Percentiles rank a stretch among this genome's conserved stretches.
Evolutionary conservation across 768 basidiomycete genomes (phyloP).

Genomic region (Asterophora parasitica): DNA sequence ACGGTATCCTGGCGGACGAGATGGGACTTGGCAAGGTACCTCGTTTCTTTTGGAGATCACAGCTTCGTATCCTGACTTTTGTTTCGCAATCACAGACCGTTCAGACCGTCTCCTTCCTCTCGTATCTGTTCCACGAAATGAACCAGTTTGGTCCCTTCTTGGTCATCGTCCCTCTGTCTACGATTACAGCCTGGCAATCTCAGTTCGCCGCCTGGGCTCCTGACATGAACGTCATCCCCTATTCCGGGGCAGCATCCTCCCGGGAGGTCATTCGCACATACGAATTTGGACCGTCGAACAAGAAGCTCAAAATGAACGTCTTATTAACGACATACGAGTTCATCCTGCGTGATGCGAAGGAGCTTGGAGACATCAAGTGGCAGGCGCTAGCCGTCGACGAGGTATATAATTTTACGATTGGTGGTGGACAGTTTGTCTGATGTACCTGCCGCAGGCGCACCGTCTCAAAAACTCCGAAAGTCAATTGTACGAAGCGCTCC

Average conservation of each 20-base stretch:
- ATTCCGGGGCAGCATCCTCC: slow-evolving; percentile 84
- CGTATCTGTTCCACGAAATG: slow-evolving; percentile 88
- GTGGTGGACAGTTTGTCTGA: slow-evolving; percentile 11
- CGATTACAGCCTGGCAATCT: slow-evolving; percentile 96
- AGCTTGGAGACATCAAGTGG: slow-evolving; percentile 94
- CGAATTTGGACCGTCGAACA: slow-evolving; percentile 87
- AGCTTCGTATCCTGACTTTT: slow-evolving; percentile 4
- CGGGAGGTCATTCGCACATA: slow-evolving; percentile 89
- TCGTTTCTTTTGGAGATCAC: neutral
- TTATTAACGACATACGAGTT: slow-evolving; percentile 96
- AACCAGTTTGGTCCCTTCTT: slow-evolving; percentile 96
- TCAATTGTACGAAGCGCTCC: slow-evolving; percentile 91
- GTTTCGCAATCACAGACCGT: slow-evolving; percentile 58
- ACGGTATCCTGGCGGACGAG: slow-evolving; percentile 97
- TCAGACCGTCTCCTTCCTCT: slow-evolving; percentile 92
- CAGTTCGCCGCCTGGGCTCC: slow-evolving; percentile 96
- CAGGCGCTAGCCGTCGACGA: slow-evolving; percentile 95
- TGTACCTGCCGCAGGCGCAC: slow-evolving; percentile 62
- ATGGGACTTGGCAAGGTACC: slow-evolving; percentile 96
- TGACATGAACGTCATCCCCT: slow-evolving; percentile 93
- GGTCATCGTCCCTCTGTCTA: slow-evolving; percentile 96
- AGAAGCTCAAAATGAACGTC: slow-evolving; percentile 95
- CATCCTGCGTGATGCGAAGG: slow-evolving; percentile 83
- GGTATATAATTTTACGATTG: slow-evolving; percentile 37
- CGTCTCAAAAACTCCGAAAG: slow-evolving; percentile 97